These are phyloP conservation scores for Xerocomellus intermedius DNA, from an alignment of 768 basidiomycete species.

Conservation along the genomic window DNA sequence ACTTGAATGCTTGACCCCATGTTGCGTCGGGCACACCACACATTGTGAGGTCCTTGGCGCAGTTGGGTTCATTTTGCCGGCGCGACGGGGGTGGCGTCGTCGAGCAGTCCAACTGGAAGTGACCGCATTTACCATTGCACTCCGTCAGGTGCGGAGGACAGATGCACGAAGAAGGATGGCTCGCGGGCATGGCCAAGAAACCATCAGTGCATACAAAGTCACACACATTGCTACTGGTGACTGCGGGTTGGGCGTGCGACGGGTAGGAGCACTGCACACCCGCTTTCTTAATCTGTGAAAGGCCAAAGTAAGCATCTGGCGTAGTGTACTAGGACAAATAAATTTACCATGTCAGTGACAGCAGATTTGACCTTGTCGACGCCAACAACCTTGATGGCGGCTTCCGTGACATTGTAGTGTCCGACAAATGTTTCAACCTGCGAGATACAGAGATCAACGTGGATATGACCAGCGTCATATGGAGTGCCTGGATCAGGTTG, in stretches of 20 bases:
- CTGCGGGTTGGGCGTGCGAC: conserved; percentile 23
- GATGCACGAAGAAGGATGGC: conserved; percentile 23
- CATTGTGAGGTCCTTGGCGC: conserved; percentile 20
- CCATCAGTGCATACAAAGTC: conserved; percentile 31
- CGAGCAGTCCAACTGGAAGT: conserved; percentile 22
- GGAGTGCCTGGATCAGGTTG: conserved; percentile 13
- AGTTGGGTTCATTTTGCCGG: conserved; percentile 20
- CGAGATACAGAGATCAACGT: conserved; percentile 31
- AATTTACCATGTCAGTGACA: conserved; percentile 25
- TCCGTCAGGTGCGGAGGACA: conserved; percentile 26
- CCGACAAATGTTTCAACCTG: conserved; percentile 24
- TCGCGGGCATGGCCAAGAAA: conserved; percentile 21
- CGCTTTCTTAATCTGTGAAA: conserved; percentile 23
- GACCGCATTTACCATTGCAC: conserved; percentile 34
- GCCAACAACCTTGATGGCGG: conserved; percentile 25
- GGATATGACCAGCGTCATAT: conserved; percentile 26
- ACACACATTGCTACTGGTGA: conserved; percentile 23
- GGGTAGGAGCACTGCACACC: conserved; percentile 34
- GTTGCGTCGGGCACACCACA: conserved; percentile 25
- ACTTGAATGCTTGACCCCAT: conserved; percentile 28
- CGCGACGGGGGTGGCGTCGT: conserved; percentile 16
- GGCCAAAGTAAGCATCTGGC: background rate
- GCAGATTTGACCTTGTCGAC: conserved; percentile 18
- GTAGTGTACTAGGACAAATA: background rate
- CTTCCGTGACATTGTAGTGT: conserved; percentile 21